Base-by-base conservation (phyloP, 192 early-diverging fungal species). In the Spizellomyces punctatus region DNA sequence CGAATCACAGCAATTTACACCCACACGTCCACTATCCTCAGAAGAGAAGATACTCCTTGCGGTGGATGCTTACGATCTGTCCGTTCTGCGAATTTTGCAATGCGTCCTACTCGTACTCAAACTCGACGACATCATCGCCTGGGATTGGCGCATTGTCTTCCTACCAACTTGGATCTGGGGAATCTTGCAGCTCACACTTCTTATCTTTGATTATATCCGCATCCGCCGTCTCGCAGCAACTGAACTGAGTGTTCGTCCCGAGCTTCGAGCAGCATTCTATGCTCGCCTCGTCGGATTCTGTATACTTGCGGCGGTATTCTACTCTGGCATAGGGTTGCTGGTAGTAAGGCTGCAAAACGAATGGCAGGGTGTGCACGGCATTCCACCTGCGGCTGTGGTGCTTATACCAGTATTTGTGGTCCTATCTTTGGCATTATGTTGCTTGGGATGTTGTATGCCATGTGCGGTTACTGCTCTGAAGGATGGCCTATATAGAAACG, bases 61-160 rank as follows among this genome's bases (percentile, higher is more conserved):
- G 62, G 50, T 76, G 19, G 61, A 61, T 6, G 81, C 82, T 42
- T 84, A 89, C 62, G 78, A 74, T 17, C 85, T 88, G 66, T 90
- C 85, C 84, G 55, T 70, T 6, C 88, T 94, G 44, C 85, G 96
- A 47, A 47, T 95, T 16, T 56, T 80, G 52, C 83, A 90, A 67
- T 82, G 83, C 10, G 76, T 92, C 27, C 76, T 98, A 16, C 79
- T 98, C 14, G 78, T 89, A 17, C 70, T 88, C 47, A 79, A 79
- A 66, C n/a, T 79, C n/a, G 41, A 68, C 45, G 65, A 67, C 44
- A 55, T 64, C n/a, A 54, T 72, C 44, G 42, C 64, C 4, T 55
- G 58, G 8, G 48, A 68, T 46, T 82, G 81, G 81, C 44, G 58
- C 5, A 17, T 76, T 7, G 63, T 75, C 44, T 81, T 81, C 63